These are phyloP conservation scores for Mycena vulgaris DNA, from an alignment of 768 basidiomycete genomes.

Conservation along the genomic window DNA sequence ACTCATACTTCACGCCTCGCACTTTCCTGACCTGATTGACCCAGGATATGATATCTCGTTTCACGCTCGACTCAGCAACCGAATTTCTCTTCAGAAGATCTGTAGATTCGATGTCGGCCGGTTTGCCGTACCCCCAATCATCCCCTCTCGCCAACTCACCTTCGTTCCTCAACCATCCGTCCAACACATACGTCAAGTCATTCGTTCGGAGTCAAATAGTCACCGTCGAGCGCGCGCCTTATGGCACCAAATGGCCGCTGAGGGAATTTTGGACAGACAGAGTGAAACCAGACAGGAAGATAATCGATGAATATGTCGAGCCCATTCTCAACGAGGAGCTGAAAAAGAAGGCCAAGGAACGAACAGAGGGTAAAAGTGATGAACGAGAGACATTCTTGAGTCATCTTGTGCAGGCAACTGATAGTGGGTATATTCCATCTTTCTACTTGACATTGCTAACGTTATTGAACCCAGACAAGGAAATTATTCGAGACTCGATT, in stretches of 20 bases:
- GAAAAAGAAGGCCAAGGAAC: slow-evolving; percentile 42
- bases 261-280: slow-evolving; percentile 24
- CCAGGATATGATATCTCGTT: slow-evolving; percentile 25
- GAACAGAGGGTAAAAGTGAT: neutral
- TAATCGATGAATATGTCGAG: slow-evolving; percentile 62
- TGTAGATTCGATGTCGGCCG: slow-evolving; percentile 13
- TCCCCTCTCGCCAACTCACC: neutral
- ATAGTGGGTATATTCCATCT: neutral
- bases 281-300: slow-evolving; percentile 36
- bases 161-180: slow-evolving; percentile 4
- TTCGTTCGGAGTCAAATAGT: slow-evolving; percentile 6
- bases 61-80: slow-evolving; percentile 25
- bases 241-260: slow-evolving; percentile 16
- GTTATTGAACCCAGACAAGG: slow-evolving; percentile 25
- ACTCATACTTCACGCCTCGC: neutral
- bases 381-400: slow-evolving; percentile 57
- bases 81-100: slow-evolving; percentile 20
- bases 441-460: neutral
- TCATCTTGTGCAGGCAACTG: slow-evolving; percentile 53
- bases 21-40: neutral
- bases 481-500: slow-evolving; percentile 39
- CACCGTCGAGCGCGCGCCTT: neutral
- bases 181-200: slow-evolving; percentile 9
- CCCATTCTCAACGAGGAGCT: slow-evolving; percentile 63
- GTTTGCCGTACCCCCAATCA: slow-evolving; percentile 8